Percentiles rank a stretch among this genome's conserved stretches.
Evolutionary conservation across 2,329 filamentous ascomycete genomes (phyloP).

Genomic region (Alternaria conjuncta): DNA sequence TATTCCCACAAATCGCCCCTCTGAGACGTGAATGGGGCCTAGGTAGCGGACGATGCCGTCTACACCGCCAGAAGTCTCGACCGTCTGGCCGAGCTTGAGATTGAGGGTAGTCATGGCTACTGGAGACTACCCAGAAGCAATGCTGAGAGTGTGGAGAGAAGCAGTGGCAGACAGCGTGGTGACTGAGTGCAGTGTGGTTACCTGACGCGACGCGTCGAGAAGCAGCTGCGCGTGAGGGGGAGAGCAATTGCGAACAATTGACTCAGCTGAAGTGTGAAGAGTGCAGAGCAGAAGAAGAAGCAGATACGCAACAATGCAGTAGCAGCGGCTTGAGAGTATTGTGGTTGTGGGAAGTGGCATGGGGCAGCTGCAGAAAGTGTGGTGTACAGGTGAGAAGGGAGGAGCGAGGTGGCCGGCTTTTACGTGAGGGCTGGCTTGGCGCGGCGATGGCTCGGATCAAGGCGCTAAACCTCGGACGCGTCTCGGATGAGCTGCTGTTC

Average conservation of each 20-base stretch:
- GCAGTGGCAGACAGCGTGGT: conserved; percentile 1
- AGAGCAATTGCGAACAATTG: conserved; percentile 13
- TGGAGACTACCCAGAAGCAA: conserved; percentile 4
- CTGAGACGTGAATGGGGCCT: conserved; percentile 80
- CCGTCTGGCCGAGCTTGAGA: conserved; percentile 67
- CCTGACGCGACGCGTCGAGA: conserved; percentile 21
- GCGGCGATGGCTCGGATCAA: conserved; percentile 6
- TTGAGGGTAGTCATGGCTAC: conserved; percentile 36
- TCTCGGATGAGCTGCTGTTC: conserved; percentile 7
- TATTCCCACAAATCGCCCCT: conserved; percentile 87
- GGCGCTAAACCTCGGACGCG: background rate
- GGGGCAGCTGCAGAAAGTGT: conserved; percentile 7
- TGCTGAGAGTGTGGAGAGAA: background rate
- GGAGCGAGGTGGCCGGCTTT: conserved; percentile 2
- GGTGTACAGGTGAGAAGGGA: conserved; percentile 5
- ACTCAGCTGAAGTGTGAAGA: conserved; percentile 5
- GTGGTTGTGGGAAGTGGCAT: conserved; percentile 6
- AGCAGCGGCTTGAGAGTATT: conserved; percentile 1
- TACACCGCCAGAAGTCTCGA: conserved; percentile 81
- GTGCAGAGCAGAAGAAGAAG: conserved; percentile 12
- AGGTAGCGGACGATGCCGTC: conserved; percentile 79
- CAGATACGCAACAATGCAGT: conserved; percentile 5
- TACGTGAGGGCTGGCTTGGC: conserved; percentile 2
- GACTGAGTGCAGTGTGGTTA: background rate
- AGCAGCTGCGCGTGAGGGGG: conserved; percentile 1